These are phyloP conservation scores for Helianthus tuberosus DNA, from an alignment of 129 eudicot species.

Conservation along the genomic window DNA sequence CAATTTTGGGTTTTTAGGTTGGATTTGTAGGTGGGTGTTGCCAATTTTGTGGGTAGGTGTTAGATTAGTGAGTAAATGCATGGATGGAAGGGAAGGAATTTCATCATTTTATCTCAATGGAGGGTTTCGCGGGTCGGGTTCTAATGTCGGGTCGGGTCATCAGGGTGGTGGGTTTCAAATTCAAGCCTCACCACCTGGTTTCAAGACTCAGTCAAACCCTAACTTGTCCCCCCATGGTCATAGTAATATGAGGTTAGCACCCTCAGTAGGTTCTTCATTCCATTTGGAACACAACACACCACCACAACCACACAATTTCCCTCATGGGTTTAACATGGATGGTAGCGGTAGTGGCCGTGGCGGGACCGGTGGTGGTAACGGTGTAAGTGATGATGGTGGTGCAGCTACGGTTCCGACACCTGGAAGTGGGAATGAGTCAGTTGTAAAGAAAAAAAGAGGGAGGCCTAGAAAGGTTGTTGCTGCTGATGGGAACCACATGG, in stretches of 20 bases:
- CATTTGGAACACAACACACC: slow-evolving; percentile 59
- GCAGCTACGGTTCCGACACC: slow-evolving; percentile 24
- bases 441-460: slow-evolving; percentile 85
- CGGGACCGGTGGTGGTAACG: not conserved
- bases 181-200: slow-evolving; percentile 56
- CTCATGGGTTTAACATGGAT: slow-evolving; percentile 38
- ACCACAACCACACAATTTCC: slow-evolving; percentile 39
- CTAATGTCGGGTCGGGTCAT: slow-evolving; percentile 42
- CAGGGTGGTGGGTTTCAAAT: slow-evolving; percentile 44
- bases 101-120: slow-evolving; percentile 78
- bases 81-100: slow-evolving; percentile 98
- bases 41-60: slow-evolving; percentile 31
- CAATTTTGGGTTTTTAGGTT: slow-evolving; percentile 40
- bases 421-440: slow-evolving; percentile 41
- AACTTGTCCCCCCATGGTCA: slow-evolving; percentile 51
- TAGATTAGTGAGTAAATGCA: slow-evolving; percentile 64
- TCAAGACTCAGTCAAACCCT: slow-evolving; percentile 52
- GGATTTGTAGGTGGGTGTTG: slow-evolving; percentile 15
- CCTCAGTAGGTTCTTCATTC: slow-evolving; percentile 55
- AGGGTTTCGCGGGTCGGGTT: slow-evolving; percentile 61
- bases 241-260: slow-evolving; percentile 40
- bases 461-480: slow-evolving; percentile 85
- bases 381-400: slow-evolving; percentile 27
- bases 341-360: slow-evolving; percentile 13
- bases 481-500: slow-evolving; percentile 70